These are phyloP conservation scores for Ligustrum vulgare DNA, from an alignment of 257 asterid genomes.

Conservation along the genomic window DNA sequence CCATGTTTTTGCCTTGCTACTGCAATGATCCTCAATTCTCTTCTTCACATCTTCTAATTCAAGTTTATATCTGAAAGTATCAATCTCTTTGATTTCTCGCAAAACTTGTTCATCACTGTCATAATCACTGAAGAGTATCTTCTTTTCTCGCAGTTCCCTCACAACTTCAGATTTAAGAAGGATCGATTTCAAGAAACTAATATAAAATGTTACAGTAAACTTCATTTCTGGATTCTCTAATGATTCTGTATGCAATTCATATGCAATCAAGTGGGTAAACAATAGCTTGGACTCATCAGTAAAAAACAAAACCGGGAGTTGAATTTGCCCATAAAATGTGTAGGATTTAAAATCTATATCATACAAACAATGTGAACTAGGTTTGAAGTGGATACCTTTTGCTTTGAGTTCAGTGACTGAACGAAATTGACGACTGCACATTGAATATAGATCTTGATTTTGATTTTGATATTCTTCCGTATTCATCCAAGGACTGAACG, in stretches of 20 bases:
- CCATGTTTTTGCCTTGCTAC: constrained; percentile 18
- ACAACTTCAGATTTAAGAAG: constrained; percentile 30
- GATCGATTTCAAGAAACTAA: constrained; percentile 38
- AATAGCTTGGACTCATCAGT: accelerated
- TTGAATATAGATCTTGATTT: too few species aligned
- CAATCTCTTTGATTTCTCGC: constrained; percentile 7
- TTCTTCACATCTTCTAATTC: background rate
- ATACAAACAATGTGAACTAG: constrained; percentile 14
- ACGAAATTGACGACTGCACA: background rate
- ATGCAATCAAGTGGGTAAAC: constrained; percentile 16
- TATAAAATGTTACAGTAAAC: constrained; percentile 12
- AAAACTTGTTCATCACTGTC: constrained; percentile 34
- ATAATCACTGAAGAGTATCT: constrained; percentile 18
- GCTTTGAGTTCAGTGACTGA: constrained; percentile 19
- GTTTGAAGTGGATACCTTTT: constrained; percentile 24
- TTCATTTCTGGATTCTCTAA: too few species aligned
- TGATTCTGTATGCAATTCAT: constrained; percentile 20
- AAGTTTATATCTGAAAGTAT: background rate
- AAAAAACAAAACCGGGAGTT: constrained; percentile 10
- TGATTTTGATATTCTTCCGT: too few species aligned
- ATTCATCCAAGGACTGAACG: too few species aligned
- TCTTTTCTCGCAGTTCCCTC: constrained; percentile 30
- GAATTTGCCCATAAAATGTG: background rate
- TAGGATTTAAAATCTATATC: background rate
- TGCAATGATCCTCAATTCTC: constrained; percentile 11